Evolutionary conservation across 495 filamentous ascomycete genomes (phyloP), one percentile per base, ranked within the genome.

Genomic region (Penicillium canariense): DNA sequence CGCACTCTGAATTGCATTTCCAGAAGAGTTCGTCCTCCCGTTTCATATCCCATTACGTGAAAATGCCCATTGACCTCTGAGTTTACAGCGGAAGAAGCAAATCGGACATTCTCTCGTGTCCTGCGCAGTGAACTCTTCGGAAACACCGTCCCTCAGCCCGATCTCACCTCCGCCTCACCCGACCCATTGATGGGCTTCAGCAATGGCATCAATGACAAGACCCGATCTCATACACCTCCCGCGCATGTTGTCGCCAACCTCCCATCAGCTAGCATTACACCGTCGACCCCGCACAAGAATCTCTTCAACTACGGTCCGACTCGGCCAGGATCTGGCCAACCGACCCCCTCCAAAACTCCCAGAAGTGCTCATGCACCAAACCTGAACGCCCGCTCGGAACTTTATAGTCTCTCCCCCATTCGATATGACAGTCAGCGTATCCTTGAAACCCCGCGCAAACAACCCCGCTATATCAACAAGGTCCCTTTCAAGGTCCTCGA

Each of bases 401-500:
- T 96, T 14, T 98, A 97, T 73, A 96, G 90, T 59, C 66, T 96
- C 25, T 96, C 94, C 0, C 94, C 94, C 0, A 89, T 98, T 48
- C 84, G 91, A 44, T 90, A 90, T 56, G 86, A 86, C 54, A 95
- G 88, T 56, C 94, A 97, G 62, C 87, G 87, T 31, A 91, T 97
- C 79, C 83, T 98, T 3, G 79, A 96, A 35, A 93, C 86, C 25
- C 94, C 93, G 2, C 80, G 91, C 58, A 91, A 95, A 65, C 85
- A 91, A 55, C 88, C 91, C 2, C 81, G 94, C 54, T 86, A 89
- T 8, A 90, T 98, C 20, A 89, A 87, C 68, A 97, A 97, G 69
- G 92, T 97, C 0, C 94, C 94, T 1, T 97, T 91, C 76, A 98
- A 97, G 69, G 94, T 98, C 6, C 78, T 98, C 4, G 94, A 98